These are phyloP conservation scores for Rehmannia glutinosa DNA, from an alignment of 257 asterid genomes.

Conservation along the genomic window DNA sequence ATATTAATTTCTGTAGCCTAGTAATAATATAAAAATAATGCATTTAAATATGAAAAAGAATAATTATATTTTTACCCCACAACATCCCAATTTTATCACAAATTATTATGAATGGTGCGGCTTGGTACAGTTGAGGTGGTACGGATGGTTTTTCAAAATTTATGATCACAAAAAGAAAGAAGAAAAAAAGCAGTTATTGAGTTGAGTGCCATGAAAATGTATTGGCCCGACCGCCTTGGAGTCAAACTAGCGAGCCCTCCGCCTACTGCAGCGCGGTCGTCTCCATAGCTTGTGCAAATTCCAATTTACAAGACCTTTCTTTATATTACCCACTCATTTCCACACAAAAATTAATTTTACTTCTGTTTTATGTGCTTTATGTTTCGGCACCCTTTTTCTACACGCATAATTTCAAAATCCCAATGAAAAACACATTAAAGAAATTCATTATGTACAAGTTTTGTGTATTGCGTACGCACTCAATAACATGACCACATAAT, in stretches of 20 bases:
- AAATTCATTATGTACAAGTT: background rate
- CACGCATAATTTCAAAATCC: slow-evolving; percentile 49
- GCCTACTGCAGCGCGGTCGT: slow-evolving; percentile 81
- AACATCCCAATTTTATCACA: too few species aligned
- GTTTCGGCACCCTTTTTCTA: slow-evolving; percentile 39
- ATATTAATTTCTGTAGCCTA: too few species aligned
- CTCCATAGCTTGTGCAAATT: slow-evolving; percentile 48
- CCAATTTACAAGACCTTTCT: slow-evolving; percentile 46
- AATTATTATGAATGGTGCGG: too few species aligned
- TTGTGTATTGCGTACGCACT: slow-evolving; percentile 23
- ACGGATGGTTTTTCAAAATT: too few species aligned
- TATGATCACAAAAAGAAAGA: too few species aligned
- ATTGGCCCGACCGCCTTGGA: slow-evolving; percentile 48
- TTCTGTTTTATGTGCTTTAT: slow-evolving; percentile 3
- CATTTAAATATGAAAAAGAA: too few species aligned
- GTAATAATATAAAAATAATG: too few species aligned
- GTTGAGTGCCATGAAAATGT: slow-evolving; percentile 20
- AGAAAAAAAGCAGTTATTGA: slow-evolving; percentile 13
- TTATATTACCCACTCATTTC: too few species aligned
- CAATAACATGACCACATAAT: slow-evolving; percentile 10
- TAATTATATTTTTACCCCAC: too few species aligned
- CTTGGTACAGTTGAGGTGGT: too few species aligned
- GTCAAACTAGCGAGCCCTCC: slow-evolving; percentile 72
- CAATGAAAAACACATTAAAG: slow-evolving; percentile 25
- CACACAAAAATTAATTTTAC: background rate